These are phyloP conservation scores for Coelastrella sp. DNA, from an alignment of 139 green algal genomes.

Conservation along the genomic window DNA sequence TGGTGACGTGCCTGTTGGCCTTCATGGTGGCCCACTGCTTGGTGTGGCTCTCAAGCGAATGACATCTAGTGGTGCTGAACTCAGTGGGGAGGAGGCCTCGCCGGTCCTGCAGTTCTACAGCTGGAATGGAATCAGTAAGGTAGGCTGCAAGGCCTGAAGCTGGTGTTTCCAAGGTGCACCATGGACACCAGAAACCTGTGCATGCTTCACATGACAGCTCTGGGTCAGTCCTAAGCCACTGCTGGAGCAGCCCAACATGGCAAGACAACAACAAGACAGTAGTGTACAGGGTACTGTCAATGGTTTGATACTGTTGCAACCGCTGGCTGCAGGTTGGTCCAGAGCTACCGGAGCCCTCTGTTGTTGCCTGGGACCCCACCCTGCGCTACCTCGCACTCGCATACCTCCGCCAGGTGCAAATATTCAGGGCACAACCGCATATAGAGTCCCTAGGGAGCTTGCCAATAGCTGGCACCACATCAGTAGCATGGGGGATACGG, in stretches of 20 bases:
- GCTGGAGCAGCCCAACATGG: too few species aligned
- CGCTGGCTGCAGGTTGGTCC: constrained; percentile 48
- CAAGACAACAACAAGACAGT: too few species aligned
- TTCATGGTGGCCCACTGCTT: constrained; percentile 56
- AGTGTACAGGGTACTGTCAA: too few species aligned
- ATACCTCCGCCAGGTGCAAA: constrained; percentile 65
- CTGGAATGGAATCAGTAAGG: constrained; percentile 46
- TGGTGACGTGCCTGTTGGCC: constrained; percentile 37
- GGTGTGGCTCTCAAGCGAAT: constrained; percentile 43
- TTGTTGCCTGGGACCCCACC: constrained; percentile 64
- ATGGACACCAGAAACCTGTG: neutral
- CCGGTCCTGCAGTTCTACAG: constrained; percentile 56
- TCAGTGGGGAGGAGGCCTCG: constrained; percentile 43
- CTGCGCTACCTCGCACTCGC: constrained; percentile 57
- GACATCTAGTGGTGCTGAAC: constrained; percentile 13
- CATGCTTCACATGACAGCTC: neutral
- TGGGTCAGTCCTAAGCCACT: too few species aligned
- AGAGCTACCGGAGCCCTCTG: constrained; percentile 61
- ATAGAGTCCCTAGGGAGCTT: constrained; percentile 54
- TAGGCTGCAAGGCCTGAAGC: neutral
- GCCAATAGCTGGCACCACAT: constrained; percentile 50
- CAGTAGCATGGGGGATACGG: constrained; percentile 58
- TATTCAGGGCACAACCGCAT: constrained; percentile 50
- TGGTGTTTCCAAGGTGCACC: neutral
- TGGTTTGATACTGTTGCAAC: neutral